Evolutionary conservation across 768 basidiomycete genomes (phyloP).

Genomic region (Tricholomella constricta): DNA sequence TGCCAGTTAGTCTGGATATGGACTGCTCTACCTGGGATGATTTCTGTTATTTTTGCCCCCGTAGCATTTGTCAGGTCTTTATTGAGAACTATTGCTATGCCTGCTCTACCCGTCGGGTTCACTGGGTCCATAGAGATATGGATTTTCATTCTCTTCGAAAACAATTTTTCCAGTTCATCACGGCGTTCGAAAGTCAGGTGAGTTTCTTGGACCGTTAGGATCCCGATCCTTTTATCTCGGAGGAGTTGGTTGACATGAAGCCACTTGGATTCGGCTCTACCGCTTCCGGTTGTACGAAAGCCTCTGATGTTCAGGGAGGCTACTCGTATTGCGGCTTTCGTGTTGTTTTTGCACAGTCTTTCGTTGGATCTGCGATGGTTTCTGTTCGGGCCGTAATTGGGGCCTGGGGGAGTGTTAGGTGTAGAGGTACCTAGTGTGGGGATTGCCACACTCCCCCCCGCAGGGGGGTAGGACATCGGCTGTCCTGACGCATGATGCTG

Average conservation of each 20-base stretch:
- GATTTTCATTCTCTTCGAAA: no score
- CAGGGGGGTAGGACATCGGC: no score
- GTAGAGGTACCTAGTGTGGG: no score
- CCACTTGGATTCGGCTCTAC: conserved; percentile 27
- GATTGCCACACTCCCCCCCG: no score
- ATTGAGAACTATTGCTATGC: conserved; percentile 38
- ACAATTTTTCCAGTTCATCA: conserved; percentile 20
- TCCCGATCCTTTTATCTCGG: conserved; percentile 23
- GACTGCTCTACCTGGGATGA: no score
- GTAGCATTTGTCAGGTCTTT: conserved; percentile 20
- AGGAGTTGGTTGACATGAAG: no score
- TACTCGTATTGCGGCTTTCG: conserved; percentile 15
- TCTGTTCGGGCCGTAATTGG: not conserved
- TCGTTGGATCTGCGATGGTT: not conserved
- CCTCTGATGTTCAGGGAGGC: conserved; percentile 29
- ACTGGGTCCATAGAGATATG: no score
- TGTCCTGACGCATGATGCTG: no score
- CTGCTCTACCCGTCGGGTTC: conserved; percentile 21
- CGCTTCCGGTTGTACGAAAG: not conserved
- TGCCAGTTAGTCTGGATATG: no score
- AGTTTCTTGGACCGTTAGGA: conserved; percentile 33
- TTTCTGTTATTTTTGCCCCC: no score
- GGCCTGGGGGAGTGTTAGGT: no score
- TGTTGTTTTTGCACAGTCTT: not conserved
- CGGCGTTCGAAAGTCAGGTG: conserved; percentile 25